Conservation (phyloP, 2,329 filamentous ascomycete genomes). For the Trichophyton mentagrophytes region DNA sequence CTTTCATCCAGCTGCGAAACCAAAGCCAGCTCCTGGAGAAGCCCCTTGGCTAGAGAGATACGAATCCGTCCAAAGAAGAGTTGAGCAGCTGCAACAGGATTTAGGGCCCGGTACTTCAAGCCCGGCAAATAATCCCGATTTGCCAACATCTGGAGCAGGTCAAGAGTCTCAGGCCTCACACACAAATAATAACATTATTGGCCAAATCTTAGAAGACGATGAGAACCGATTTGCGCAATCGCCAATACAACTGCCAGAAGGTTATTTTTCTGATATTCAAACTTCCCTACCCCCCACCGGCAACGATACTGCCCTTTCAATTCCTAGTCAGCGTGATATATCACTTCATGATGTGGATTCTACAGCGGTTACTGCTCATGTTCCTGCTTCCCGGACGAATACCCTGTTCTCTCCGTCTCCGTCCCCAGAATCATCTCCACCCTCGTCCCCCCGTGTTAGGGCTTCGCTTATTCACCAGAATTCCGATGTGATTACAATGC, state of each 20-base stretch:
- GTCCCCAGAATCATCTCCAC: constrained; percentile 30
- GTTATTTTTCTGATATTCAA: constrained; percentile 14
- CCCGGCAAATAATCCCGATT: not conserved
- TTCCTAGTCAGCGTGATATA: not conserved
- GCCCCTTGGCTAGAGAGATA: constrained; percentile 16
- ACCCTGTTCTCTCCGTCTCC: constrained; percentile 30
- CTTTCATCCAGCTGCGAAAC: constrained; percentile 10
- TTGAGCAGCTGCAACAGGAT: constrained; percentile 20
- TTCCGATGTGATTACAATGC: constrained; percentile 34
- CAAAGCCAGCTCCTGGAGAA: constrained; percentile 13
- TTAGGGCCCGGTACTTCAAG: not conserved
- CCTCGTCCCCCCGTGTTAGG: constrained; percentile 30
- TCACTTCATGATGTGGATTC: not conserved
- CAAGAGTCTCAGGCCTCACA: constrained; percentile 9
- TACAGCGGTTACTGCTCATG: not conserved
- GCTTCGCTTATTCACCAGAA: constrained; percentile 33
- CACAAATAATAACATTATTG: constrained; percentile 3
- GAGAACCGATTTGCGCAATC: constrained; percentile 29
- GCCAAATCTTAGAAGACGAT: constrained; percentile 20
- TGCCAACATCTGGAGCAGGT: not conserved
- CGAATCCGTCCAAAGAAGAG: constrained; percentile 20
- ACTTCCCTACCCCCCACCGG: constrained; percentile 11
- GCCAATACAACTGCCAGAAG: constrained; percentile 26
- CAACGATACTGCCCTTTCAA: constrained; percentile 1
- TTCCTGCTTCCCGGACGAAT: constrained; percentile 24